Evolutionary conservation across 2,329 filamentous ascomycete genomes (phyloP), one percentile per base, ranked within the genome.

Genomic region (Sporothrix pseudoabietina): DNA sequence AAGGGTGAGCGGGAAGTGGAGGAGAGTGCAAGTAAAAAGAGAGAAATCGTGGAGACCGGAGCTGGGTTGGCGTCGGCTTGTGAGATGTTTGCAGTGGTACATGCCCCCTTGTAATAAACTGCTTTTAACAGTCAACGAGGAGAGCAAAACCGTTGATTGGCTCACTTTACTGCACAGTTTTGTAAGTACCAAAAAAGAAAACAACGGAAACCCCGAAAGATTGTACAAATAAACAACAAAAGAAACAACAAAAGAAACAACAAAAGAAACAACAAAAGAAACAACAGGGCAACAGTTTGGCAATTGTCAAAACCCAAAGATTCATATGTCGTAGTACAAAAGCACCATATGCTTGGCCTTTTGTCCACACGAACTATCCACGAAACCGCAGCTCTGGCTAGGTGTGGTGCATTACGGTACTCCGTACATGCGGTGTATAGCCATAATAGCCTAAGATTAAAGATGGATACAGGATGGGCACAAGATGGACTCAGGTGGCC

Each of bases 31-130:
- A 35, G 35, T 35, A 32, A 54, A 10, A 52, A 3, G 14, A 39
- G 63, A 68, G 9, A 44, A 16, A 66, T 9, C 47, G 61, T 66
- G 65, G 65, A 68, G 47, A 68, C 14, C 65, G 35, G 65, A 52
- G 26, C 65, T 52, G 26, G n/a, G 35, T 30, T 32, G 12, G 41
- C 9, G 26, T 3, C 9, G n/a, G 10, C 39, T 30, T 19, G 44
- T 49, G 44, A 19, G 44, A 49, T 49, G 14, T 49, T 49, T 19
- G 12, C 12, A 49, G n/a, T 26, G 52, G n/a, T 55, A 55, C 52
- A 55, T 55, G n/a, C 26, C 7, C 1, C 10, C n/a, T 55, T 55
- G 52, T 55, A 26, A 8, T 35, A 35, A 35, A n/a, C n/a, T 49
- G 14, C 14, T 19, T 16, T 49, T 6, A 49, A 16, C 2, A 14